Evolutionary conservation across 768 basidiomycete species (phyloP).

Genomic region (Mycena sanguinolenta): DNA sequence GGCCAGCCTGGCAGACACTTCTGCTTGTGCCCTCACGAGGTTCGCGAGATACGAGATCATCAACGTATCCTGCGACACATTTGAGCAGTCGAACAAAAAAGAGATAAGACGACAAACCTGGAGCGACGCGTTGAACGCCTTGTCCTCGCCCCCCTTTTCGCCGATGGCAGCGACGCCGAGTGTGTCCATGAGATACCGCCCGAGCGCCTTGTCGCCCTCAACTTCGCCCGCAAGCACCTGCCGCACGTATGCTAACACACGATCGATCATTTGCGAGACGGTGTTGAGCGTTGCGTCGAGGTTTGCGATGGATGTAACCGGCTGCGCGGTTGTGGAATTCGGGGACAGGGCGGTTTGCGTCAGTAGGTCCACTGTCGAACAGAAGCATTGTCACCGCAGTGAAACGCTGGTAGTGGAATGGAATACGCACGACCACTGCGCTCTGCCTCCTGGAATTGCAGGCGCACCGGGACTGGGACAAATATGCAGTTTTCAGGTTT

Average conservation of each 20-base stretch:
- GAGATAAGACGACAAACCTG: slow-evolving; percentile 61
- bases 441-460: slow-evolving; percentile 87
- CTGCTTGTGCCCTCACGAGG: slow-evolving; percentile 92
- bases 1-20: slow-evolving; percentile 89
- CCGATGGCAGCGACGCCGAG: slow-evolving; percentile 79
- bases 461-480: slow-evolving; percentile 89
- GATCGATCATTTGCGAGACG: slow-evolving; percentile 85
- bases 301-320: slow-evolving; percentile 78
- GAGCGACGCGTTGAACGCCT: slow-evolving; percentile 80
- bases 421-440: slow-evolving; percentile 81
- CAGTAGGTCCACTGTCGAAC: slow-evolving; percentile 79
- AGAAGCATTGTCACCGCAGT: slow-evolving; percentile 17
- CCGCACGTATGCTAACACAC: slow-evolving; percentile 87
- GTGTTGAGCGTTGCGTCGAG: slow-evolving; percentile 80
- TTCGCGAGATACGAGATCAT: slow-evolving; percentile 97
- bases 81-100: slow-evolving; percentile 32
- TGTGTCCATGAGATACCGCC: slow-evolving; percentile 92
- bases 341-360: slow-evolving; percentile 61
- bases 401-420: slow-evolving; percentile 1
- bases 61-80: slow-evolving; percentile 77
- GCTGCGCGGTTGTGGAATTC: slow-evolving; percentile 63
- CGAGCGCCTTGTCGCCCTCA: slow-evolving; percentile 86
- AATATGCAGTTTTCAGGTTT: slow-evolving; percentile 97
- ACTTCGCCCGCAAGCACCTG: slow-evolving; percentile 83
- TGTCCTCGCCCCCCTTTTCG: slow-evolving; percentile 70